Percentiles rank a stretch among this genome's conserved stretches.
phyloP scores from a whole-genome alignment of 768 basidiomycete genomes.

The Mycena rosella region DNA sequence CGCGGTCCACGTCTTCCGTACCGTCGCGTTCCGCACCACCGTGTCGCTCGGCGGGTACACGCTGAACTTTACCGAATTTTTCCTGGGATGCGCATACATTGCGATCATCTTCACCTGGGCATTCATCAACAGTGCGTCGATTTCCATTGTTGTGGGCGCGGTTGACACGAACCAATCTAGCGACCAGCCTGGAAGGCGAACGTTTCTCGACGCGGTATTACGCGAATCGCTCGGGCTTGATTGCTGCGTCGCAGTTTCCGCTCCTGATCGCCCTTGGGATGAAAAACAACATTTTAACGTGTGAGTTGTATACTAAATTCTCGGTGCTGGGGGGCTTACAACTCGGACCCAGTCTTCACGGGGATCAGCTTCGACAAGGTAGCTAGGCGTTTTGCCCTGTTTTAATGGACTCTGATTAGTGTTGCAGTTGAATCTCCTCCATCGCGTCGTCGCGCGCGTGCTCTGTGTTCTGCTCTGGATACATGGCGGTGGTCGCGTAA shows the following conservation, averaged over 20 bases:
- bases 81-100: slow-evolving; percentile 43
- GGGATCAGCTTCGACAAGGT: slow-evolving; percentile 49
- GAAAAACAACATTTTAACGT: slow-evolving; percentile 62
- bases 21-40: slow-evolving; percentile 43
- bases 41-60: slow-evolving; percentile 33
- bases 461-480: slow-evolving; percentile 54
- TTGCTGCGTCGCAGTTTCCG: slow-evolving; percentile 55
- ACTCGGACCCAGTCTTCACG: slow-evolving; percentile 48
- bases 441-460: slow-evolving; percentile 56
- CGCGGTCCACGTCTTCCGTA: slow-evolving; percentile 41
- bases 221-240: slow-evolving; percentile 46
- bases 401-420: not conserved
- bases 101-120: slow-evolving; percentile 44
- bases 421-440: slow-evolving; percentile 50
- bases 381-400: not conserved
- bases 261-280: slow-evolving; percentile 61
- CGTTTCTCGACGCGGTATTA: slow-evolving; percentile 30
- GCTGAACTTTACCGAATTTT: slow-evolving; percentile 45
- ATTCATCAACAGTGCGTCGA: slow-evolving; percentile 43
- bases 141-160: not conserved
- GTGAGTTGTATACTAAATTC: slow-evolving; percentile 39
- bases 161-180: not conserved
- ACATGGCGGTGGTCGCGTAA: slow-evolving; percentile 48
- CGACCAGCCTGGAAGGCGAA: slow-evolving; percentile 28
- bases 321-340: not conserved